Percentiles rank a stretch among this genome's conserved stretches.
Conservation (phyloP, 208 protist species). For the Trypanosoma scelopori region DNA sequence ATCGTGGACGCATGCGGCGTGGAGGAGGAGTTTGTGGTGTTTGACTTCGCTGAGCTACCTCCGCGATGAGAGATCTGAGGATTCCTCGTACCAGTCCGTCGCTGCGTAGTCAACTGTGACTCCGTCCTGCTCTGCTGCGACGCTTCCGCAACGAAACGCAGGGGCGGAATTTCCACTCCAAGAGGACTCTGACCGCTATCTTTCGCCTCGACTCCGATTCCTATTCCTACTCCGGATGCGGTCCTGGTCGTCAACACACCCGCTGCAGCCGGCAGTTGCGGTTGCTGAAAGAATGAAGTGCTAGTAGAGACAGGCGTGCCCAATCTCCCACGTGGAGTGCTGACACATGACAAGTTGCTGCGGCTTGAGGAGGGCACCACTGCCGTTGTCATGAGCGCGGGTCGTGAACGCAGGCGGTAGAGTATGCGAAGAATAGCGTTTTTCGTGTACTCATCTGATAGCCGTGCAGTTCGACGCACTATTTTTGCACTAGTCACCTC, state of each 20-base stretch:
- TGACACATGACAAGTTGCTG: neutral
- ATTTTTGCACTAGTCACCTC: conserved; percentile 1
- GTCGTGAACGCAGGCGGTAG: conserved; percentile 8
- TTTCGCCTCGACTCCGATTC: too few species aligned
- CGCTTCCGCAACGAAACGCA: conserved; percentile 10
- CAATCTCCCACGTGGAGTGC: conserved; percentile 10
- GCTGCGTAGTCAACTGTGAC: conserved; percentile 6
- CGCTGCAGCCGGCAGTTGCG: neutral
- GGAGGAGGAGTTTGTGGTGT: conserved; percentile 3
- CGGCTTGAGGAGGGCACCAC: conserved; percentile 2
- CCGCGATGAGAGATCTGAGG: neutral
- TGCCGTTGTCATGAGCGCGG: neutral
- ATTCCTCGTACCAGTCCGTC: neutral
- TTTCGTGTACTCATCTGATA: conserved; percentile 35
- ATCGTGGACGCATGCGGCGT: conserved; percentile 14
- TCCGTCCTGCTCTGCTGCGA: neutral
- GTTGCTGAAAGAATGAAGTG: neutral
- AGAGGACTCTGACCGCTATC: neutral
- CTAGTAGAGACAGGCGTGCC: neutral
- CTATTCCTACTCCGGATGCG: too few species aligned
- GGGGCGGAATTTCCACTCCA: conserved; percentile 17
- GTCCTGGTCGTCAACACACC: neutral
- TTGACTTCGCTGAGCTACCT: conserved; percentile 4
- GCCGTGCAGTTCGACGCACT: neutral
- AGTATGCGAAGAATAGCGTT: conserved; percentile 59